phyloP scores from a whole-genome alignment of 768 basidiomycete genomes.

The Suillus variegatus region DNA sequence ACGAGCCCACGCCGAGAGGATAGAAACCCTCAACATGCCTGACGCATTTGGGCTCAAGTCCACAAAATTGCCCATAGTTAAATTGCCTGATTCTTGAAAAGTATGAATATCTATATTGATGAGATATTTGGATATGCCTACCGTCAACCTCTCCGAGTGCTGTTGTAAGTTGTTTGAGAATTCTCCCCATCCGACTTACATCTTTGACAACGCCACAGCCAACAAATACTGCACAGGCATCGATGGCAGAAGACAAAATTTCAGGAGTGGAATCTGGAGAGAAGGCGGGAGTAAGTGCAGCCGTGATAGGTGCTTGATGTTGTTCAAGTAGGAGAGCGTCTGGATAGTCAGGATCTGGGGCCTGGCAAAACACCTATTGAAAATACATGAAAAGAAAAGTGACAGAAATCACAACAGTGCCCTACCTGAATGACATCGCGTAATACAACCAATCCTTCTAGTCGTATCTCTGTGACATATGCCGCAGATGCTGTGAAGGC shows the following conservation, averaged over 20 bases:
- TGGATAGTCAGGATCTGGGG: constrained; percentile 92
- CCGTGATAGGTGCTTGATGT: constrained; percentile 97
- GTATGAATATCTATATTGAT: constrained; percentile 10
- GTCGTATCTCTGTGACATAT: constrained; percentile 91
- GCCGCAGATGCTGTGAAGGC: constrained; percentile 97
- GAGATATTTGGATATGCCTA: constrained; percentile 29
- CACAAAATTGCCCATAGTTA: constrained; percentile 82
- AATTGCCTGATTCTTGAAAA: constrained; percentile 70
- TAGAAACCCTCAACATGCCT: constrained; percentile 91
- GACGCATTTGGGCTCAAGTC: constrained; percentile 93
- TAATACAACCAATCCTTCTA: constrained; percentile 88
- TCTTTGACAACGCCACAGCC: constrained; percentile 95
- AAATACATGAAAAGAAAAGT: constrained; percentile 10
- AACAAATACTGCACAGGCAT: constrained; percentile 93
- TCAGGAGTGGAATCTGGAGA: constrained; percentile 95
- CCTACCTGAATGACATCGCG: constrained; percentile 89
- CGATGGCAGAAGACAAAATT: constrained; percentile 87
- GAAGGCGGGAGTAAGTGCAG: constrained; percentile 95
- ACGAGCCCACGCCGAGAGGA: constrained; percentile 94
- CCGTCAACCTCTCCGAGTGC: constrained; percentile 92
- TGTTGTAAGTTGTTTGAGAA: constrained; percentile 83
- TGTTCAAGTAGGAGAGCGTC: constrained; percentile 91
- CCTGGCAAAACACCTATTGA: constrained; percentile 77
- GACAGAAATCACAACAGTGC: not conserved
- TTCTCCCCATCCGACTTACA: constrained; percentile 88